Evolutionary conservation across 2,329 filamentous ascomycete species (phyloP), one percentile per base, ranked within the genome.

Genomic region (Parasarocladium wereldwijsianum): DNA sequence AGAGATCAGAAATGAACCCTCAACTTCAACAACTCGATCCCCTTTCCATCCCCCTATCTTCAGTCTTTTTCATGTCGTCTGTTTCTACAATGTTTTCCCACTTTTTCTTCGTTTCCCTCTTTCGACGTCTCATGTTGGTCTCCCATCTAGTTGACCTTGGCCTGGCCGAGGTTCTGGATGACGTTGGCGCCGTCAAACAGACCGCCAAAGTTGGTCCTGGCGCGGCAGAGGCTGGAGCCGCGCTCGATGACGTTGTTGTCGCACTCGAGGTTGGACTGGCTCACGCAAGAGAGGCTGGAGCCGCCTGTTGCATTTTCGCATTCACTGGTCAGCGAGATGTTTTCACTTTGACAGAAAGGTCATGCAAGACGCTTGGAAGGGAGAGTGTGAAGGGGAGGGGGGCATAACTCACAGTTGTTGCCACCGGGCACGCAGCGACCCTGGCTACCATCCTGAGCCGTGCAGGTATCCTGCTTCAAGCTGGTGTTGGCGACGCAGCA

Each of bases 391-490:
- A n/a, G n/a, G n/a, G n/a, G n/a, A n/a, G n/a, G n/a, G n/a, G 15
- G 16, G 8, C 10, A 8, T 16, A 5, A 39, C 50, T 38, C 34
- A 54, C 51, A 55, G 39, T 51, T 49, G n/a, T 45, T 38, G n/a
- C 41, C 43, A 9, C 36, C 47, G 17, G 51, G 50, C 3, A 55
- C 48, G 35, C 51, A 54, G 20, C 45, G 44, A 13, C 51, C 51
- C 7, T 34, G 23, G 36, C 45, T 36, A 32, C 51, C 50, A 36
- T 49, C 49, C 32, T 45, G 40, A 14, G 26, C 41, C 10, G 21
- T 38, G 46, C 51, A 55, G 29, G 47, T 36, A 36, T 55, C 51
- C 38, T 55, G 46, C 47, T 55, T 55, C 24, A 53, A 36, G 34
- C 35, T 47, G 4, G 43, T 49, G 36, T 45, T 45, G 35, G 46